Evolutionary conservation across 202 grass and related monocot species (phyloP), one percentile per base, ranked within the genome.

Genomic region (Zoysia matrella): DNA sequence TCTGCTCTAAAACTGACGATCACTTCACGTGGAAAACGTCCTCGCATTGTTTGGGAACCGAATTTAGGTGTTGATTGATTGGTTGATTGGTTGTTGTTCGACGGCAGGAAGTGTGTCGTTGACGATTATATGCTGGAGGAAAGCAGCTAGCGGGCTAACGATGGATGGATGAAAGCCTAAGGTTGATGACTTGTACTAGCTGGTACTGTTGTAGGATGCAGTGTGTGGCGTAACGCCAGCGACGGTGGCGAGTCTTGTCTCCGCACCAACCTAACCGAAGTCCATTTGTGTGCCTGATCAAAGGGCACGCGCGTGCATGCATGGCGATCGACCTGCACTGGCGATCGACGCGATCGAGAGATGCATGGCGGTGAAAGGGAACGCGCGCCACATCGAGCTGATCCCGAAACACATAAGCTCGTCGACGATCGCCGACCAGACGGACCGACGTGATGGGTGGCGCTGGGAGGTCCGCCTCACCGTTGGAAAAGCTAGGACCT

Each of bases 191-290:
- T 55, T 74, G 44, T n/a, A 45, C 52, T 47, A 6, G 7, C 4
- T 36, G 41, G 4, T 15, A 65, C 12, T 51, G 60, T 57, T 10
- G 42, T 45, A 65, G 3, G 14, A 8, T 65, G 80, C 7, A 36
- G 60, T 53, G 48, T 3, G 65, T 40, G 49, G 80, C 52, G 60
- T 45, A 55, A 65, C 4, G 60, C 70, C 70, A 82, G 2, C 16
- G 70, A 74, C 3, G 49, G 70, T 73, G 61, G 80, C 41, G n/a
- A 11, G 80, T 74, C 71, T 47, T 56, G 44, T 83, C 70, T 4
- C 71, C 41, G 70, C 80, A 67, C 80, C 71, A 67, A 48, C 69
- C 80, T 74, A 82, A 74, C 69, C 11, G 60, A 73, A 65, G 15
- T 65, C 79, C 14, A 54, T 46, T 54, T 78, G 36, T 5, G n/a